Conservation (phyloP, 257 asterid species). For the Petunia secreta region DNA sequence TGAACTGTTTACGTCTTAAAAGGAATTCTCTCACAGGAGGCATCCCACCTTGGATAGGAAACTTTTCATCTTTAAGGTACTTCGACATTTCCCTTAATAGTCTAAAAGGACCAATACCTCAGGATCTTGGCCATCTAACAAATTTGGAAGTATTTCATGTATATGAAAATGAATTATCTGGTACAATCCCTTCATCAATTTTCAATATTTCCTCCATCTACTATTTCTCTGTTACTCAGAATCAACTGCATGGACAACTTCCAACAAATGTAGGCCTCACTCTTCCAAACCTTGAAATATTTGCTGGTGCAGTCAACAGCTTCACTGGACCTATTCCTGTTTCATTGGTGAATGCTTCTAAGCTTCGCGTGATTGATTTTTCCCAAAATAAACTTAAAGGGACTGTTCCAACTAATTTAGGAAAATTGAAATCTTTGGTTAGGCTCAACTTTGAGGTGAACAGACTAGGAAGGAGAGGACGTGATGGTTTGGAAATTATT, state of each 20-base stretch:
- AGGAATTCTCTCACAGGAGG: constrained; percentile 28
- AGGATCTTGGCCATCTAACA: constrained; percentile 24
- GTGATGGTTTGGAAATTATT: constrained; percentile 27
- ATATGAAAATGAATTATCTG: constrained; percentile 27
- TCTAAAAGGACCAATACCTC: constrained; percentile 34
- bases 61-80: constrained; percentile 20
- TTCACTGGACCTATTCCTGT: constrained; percentile 40
- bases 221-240: constrained; percentile 17
- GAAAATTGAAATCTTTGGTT: constrained; percentile 22
- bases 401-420: constrained; percentile 23
- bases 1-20: constrained; percentile 1
- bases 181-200: constrained; percentile 31
- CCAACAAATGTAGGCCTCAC: constrained; percentile 34
- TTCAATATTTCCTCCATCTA: constrained; percentile 31
- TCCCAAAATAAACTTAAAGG: constrained; percentile 33
- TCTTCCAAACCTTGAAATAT: constrained; percentile 30
- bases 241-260: constrained; percentile 31
- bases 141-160: constrained; percentile 15
- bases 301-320: constrained; percentile 32
- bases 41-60: constrained; percentile 35
- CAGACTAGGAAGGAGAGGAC: constrained; percentile 28
- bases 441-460: constrained; percentile 31
- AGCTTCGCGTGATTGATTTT: constrained; percentile 27
- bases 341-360: constrained; percentile 38
- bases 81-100: constrained; percentile 16